phyloP scores from a whole-genome alignment of 306 rosid genomes.

The Fagus crenata region DNA sequence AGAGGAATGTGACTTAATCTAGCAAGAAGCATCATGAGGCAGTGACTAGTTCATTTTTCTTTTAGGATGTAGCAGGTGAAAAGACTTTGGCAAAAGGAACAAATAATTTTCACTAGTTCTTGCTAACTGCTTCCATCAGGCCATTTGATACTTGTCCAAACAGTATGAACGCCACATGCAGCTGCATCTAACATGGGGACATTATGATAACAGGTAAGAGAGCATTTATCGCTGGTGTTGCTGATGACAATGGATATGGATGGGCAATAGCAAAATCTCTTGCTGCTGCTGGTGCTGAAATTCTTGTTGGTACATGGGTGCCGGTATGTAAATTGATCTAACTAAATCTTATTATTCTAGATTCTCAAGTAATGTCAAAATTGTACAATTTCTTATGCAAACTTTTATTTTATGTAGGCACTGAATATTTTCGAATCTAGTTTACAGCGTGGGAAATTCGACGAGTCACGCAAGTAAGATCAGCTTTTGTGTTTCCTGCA shows the following conservation, averaged over 20 bases:
- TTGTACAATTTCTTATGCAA: slow-evolving; percentile 22
- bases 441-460: slow-evolving; percentile 86
- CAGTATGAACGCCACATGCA: background rate
- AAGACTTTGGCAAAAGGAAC: too few relatives aligned
- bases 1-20: too few relatives aligned
- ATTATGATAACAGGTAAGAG: slow-evolving; percentile 62
- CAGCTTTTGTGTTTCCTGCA: background rate
- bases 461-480: slow-evolving; percentile 73
- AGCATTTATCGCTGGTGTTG: slow-evolving; percentile 94
- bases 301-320: slow-evolving; percentile 97
- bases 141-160: background rate
- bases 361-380: slow-evolving; percentile 4
- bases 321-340: slow-evolving; percentile 61
- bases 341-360: background rate
- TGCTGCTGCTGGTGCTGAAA: slow-evolving; percentile 96
- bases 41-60: too few relatives aligned
- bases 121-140: background rate
- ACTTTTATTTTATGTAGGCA: slow-evolving; percentile 52
- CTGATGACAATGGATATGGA: slow-evolving; percentile 95
- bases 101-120: background rate
- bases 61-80: too few relatives aligned
- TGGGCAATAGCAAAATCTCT: slow-evolving; percentile 99
- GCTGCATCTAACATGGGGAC: background rate
- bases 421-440: slow-evolving; percentile 92
- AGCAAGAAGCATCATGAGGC: too few relatives aligned